Percentiles rank a stretch among this genome's conserved stretches.
Conservation (phyloP, 2,329 filamentous ascomycete species). For the Sporothrix euskadiensis region DNA sequence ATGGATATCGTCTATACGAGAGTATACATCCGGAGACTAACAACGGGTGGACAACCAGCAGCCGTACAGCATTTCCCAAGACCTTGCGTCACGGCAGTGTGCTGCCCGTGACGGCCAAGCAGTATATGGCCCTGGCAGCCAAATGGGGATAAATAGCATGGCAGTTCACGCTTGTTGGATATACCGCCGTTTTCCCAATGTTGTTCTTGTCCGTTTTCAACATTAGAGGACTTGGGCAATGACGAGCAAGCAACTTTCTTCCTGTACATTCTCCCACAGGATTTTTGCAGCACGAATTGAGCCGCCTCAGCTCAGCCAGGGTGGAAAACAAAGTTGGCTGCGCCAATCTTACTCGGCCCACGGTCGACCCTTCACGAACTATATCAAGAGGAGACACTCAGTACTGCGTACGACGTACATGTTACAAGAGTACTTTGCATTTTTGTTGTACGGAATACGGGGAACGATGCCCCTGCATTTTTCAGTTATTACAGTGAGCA, state of each 20-base stretch:
- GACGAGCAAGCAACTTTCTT: not conserved
- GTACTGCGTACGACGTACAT: too few relatives aligned
- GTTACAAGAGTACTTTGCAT: not conserved
- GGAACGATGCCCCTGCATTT: not conserved
- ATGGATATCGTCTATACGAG: constrained; percentile 54
- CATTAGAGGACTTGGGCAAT: not conserved
- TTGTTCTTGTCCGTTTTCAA: not conserved
- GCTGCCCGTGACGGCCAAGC: constrained; percentile 47
- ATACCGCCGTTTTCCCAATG: not conserved
- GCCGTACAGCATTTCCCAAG: constrained; percentile 46
- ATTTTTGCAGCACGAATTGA: not conserved
- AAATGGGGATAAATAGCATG: constrained; percentile 38
- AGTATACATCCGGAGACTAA: constrained; percentile 47
- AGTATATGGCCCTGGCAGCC: constrained; percentile 45
- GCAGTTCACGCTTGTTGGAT: not conserved
- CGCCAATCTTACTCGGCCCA: not conserved
- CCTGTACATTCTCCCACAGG: not conserved
- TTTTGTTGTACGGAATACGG: not conserved
- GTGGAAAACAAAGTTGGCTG: constrained; percentile 12
- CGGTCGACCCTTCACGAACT: not conserved
- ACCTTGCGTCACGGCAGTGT: constrained; percentile 55
- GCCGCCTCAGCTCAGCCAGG: not conserved
- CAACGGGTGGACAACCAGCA: constrained; percentile 48
- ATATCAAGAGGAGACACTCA: too few relatives aligned
- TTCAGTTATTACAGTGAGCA: not conserved